phyloP scores from a whole-genome alignment of 139 green algal genomes.

The Nannochloris sp. region DNA sequence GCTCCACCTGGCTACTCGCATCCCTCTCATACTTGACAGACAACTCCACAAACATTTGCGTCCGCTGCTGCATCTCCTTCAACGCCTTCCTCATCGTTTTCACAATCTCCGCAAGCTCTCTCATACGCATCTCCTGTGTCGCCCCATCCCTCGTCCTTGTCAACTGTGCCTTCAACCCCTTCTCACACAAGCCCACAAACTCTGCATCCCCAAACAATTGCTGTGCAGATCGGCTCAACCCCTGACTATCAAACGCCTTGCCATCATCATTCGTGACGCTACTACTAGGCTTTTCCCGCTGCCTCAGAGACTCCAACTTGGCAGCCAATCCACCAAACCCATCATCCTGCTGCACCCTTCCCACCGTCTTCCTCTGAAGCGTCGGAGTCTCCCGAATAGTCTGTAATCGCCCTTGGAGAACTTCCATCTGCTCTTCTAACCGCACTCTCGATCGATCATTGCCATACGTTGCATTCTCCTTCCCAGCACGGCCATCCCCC shows the following conservation, averaged over 20 bases:
- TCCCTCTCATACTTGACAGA: conserved; percentile 52
- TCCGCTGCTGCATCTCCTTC: conserved; percentile 40
- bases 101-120: conserved; percentile 69
- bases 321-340: conserved; percentile 3
- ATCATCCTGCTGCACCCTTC: not conserved
- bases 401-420: conserved; percentile 24
- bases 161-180: conserved; percentile 57
- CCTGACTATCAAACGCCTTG: conserved; percentile 17
- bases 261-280: conserved; percentile 13
- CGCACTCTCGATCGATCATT: too few relatives aligned
- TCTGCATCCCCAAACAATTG: conserved; percentile 54
- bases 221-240: conserved; percentile 25
- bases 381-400: conserved; percentile 19
- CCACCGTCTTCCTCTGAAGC: too few relatives aligned
- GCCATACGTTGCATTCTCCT: not conserved
- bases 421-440: conserved; percentile 25
- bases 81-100: conserved; percentile 61
- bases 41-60: conserved; percentile 42
- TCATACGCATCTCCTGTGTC: conserved; percentile 63
- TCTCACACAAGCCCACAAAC: conserved; percentile 40
- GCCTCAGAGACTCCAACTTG: conserved; percentile 9
- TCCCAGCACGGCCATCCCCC: not conserved
- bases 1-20: conserved; percentile 51
- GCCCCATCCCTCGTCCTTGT: conserved; percentile 70
- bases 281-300: too few relatives aligned